phyloP scores from a whole-genome alignment of 495 filamentous ascomycete species.

The Penicillium mononematosum region DNA sequence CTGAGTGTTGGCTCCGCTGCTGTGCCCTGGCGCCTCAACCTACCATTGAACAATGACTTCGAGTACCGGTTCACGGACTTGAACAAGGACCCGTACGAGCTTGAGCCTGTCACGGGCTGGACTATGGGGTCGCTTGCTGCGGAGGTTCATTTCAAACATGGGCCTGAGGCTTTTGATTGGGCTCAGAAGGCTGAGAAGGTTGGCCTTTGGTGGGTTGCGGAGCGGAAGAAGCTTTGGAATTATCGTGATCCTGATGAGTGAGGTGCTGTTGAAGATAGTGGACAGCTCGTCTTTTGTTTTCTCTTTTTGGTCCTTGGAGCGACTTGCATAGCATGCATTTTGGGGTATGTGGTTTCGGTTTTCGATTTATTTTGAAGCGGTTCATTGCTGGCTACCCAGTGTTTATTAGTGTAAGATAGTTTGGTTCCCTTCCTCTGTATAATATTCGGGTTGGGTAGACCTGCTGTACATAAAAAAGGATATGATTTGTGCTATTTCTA shows the following conservation, averaged over 20 bases:
- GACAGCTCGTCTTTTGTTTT: background rate
- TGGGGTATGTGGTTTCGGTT: background rate
- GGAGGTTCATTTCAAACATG: slow-evolving; percentile 29
- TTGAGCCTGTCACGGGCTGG: slow-evolving; percentile 32
- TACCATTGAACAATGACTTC: slow-evolving; percentile 40
- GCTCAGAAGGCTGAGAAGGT: slow-evolving; percentile 36
- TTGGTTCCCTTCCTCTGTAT: background rate
- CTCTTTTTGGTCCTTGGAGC: background rate
- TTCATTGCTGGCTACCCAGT: background rate
- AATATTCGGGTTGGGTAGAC: background rate
- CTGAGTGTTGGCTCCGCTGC: slow-evolving; percentile 41
- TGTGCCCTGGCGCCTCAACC: slow-evolving; percentile 38
- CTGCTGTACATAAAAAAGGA: background rate
- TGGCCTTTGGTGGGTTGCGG: slow-evolving; percentile 41
- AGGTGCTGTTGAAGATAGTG: background rate
- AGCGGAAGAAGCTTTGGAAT: slow-evolving; percentile 34
- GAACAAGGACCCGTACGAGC: slow-evolving; percentile 37
- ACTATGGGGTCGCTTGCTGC: slow-evolving; percentile 29
- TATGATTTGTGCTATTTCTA: background rate
- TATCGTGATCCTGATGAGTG: slow-evolving; percentile 19
- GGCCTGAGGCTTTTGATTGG: slow-evolving; percentile 41
- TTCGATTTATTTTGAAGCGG: background rate
- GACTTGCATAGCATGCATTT: slow-evolving; percentile 3
- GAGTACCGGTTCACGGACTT: slow-evolving; percentile 41
- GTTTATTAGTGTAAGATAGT: background rate